Evolutionary conservation across 306 rosid genomes (phyloP).

Genomic region (Arachis hypogaea): DNA sequence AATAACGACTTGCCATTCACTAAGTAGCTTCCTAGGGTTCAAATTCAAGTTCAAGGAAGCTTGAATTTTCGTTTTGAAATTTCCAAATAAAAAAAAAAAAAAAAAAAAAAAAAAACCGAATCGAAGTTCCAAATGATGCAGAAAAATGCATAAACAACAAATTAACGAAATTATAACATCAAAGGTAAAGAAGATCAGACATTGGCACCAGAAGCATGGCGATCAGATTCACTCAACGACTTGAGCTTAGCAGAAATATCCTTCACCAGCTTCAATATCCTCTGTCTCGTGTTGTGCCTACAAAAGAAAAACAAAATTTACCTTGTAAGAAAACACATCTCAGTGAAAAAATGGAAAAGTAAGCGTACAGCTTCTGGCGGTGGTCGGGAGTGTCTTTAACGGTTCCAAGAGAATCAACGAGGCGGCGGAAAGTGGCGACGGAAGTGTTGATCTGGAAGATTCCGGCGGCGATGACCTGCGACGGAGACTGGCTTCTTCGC

Average conservation of each 20-base stretch:
- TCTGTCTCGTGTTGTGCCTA: conserved; percentile 74
- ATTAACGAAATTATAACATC: conserved; percentile 3
- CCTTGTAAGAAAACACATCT: not conserved
- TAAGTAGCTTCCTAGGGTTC: not conserved
- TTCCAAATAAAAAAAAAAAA: not conserved
- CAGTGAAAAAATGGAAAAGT: not conserved
- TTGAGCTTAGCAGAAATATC: conserved; percentile 80
- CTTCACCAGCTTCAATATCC: conserved; percentile 69
- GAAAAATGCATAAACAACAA: not conserved
- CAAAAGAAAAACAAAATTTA: not conserved
- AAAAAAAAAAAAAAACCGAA: not conserved
- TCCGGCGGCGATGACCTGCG: conserved; percentile 75
- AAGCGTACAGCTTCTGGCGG: conserved; percentile 70
- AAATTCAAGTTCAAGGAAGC: not conserved
- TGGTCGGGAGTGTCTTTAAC: conserved; percentile 69
- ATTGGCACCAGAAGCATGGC: conserved; percentile 35
- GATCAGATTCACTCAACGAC: conserved; percentile 58
- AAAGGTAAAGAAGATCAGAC: conserved; percentile 33
- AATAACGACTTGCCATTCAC: not conserved
- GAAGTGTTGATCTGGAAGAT: conserved; percentile 87
- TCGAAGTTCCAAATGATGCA: conserved; percentile 21
- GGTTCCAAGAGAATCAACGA: conserved; percentile 74
- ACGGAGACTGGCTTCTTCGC: conserved; percentile 40
- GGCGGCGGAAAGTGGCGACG: conserved; percentile 70
- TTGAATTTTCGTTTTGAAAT: not conserved